Evolutionary conservation across 2,329 filamentous ascomycete genomes (phyloP).

Genomic region (Pseudogymnoascus sp.): DNA sequence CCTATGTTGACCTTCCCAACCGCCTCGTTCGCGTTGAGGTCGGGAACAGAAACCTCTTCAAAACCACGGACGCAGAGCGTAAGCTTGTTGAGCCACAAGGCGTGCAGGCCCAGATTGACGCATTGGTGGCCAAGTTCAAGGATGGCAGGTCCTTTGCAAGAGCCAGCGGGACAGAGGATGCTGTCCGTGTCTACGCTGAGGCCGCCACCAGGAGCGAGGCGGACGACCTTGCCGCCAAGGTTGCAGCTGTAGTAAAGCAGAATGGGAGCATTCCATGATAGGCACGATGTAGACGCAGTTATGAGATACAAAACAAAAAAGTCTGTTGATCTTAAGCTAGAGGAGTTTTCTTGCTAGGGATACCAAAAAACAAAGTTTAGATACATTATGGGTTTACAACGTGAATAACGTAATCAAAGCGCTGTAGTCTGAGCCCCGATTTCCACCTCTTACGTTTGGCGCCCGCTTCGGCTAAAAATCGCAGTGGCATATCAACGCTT

Average conservation of each 20-base stretch:
- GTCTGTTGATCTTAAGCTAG: neutral
- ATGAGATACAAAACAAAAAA: constrained; percentile 5
- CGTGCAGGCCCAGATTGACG: constrained; percentile 79
- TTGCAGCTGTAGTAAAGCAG: constrained; percentile 37
- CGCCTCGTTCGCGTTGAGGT: constrained; percentile 91
- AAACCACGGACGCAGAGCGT: constrained; percentile 86
- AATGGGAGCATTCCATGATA: constrained; percentile 15
- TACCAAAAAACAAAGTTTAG: neutral
- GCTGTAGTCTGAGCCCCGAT: neutral
- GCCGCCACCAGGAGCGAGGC: constrained; percentile 83
- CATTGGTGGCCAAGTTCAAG: constrained; percentile 80
- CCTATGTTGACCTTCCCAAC: constrained; percentile 91
- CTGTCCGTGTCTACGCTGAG: constrained; percentile 91
- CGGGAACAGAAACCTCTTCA: constrained; percentile 77
- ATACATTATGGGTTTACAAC: neutral
- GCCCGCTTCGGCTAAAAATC: neutral
- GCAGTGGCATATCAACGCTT: neutral
- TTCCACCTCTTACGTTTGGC: neutral
- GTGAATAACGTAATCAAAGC: neutral
- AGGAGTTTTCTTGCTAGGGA: neutral
- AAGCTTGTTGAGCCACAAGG: constrained; percentile 72
- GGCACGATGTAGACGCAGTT: neutral
- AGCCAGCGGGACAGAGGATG: constrained; percentile 91
- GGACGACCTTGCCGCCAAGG: constrained; percentile 80
- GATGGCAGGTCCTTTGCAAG: constrained; percentile 84